phyloP scores from a whole-genome alignment of 208 protist species.

The Spongospora subterranea region DNA sequence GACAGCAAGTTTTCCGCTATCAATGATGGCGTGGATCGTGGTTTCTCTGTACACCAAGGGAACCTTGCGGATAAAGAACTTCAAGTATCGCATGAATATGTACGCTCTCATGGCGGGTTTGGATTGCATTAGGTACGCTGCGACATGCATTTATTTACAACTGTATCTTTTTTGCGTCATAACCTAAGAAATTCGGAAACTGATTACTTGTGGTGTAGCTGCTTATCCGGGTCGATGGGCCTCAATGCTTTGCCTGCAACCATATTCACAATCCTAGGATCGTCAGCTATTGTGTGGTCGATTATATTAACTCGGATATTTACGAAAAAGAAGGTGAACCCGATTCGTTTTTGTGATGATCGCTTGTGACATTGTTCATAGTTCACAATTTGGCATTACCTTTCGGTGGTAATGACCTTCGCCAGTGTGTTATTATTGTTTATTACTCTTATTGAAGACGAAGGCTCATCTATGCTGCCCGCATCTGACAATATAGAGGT shows the following conservation, averaged over 20 bases:
- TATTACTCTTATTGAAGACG: background rate
- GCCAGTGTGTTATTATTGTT: background rate
- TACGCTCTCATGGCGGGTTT: conserved; percentile 4
- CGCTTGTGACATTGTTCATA: background rate
- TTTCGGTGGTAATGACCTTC: background rate
- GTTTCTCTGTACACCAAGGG: background rate
- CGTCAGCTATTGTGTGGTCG: background rate
- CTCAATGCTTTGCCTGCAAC: conserved; percentile 18
- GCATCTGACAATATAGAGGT: background rate
- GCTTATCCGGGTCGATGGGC: background rate
- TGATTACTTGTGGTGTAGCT: background rate
- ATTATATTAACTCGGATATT: background rate
- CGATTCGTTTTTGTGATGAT: background rate
- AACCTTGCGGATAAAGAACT: background rate
- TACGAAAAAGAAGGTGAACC: background rate
- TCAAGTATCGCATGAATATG: background rate
- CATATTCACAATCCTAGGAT: background rate
- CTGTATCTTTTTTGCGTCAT: no score
- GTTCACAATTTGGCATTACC: conserved; percentile 23
- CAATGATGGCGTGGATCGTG: conserved; percentile 1
- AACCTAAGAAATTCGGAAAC: background rate
- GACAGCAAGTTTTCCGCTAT: background rate
- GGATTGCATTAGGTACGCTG: conserved; percentile 33
- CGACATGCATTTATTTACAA: no score
- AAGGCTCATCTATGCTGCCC: background rate